Evolutionary conservation across 2,329 filamentous ascomycete species (phyloP), one percentile per base, ranked within the genome.

Genomic region (Aspergillus terreus): DNA sequence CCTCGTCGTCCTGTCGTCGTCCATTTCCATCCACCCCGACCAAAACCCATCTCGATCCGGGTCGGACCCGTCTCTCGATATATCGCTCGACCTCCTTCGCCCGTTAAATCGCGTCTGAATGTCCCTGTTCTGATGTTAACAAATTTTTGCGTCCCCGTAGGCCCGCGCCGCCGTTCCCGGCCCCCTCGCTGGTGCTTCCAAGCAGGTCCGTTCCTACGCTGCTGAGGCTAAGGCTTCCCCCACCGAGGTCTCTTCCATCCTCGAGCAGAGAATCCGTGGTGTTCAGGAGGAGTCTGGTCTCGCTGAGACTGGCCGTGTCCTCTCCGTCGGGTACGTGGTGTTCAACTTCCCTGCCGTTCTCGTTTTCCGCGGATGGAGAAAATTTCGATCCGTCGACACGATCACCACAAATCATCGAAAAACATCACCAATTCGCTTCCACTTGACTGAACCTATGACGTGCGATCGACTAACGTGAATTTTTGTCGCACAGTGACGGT

Each of bases 221-320:
- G 80, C 86, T 78, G 92, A 95, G 72, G 88, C 90, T 66, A 97
- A 97, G 85, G 91, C 94, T 70, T 78, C 91, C 56, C 94, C 94
- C 68, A 99, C 92, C 71, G 94, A 99, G 83, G 92, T 97, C 70
- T 97, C 94, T 67, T 96, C 92, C 68, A 97, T 99, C 78, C 89
- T 99, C 74, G 94, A 97, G 83, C 92, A 97, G 85, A 86, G 92
- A 79, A 99, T 99, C 73, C 90, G 94, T 75, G 94, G 94, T 83
- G 90, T 97, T 66, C 89, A 95, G 79, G 94, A 97, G 82, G 94
- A 97, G 83, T 83, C 90, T 74, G 85, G 84, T 76, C 88, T 99
- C 70, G 91, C 94, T 77, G 94, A 99, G 88, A 99, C 94, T 74
- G 94, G 94, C 75, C 91, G 92, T 81, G 94, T 99, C 72, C 87